These are phyloP conservation scores for Tylopilus vinaceipallidus DNA, from an alignment of 768 basidiomycete genomes.

Conservation along the genomic window DNA sequence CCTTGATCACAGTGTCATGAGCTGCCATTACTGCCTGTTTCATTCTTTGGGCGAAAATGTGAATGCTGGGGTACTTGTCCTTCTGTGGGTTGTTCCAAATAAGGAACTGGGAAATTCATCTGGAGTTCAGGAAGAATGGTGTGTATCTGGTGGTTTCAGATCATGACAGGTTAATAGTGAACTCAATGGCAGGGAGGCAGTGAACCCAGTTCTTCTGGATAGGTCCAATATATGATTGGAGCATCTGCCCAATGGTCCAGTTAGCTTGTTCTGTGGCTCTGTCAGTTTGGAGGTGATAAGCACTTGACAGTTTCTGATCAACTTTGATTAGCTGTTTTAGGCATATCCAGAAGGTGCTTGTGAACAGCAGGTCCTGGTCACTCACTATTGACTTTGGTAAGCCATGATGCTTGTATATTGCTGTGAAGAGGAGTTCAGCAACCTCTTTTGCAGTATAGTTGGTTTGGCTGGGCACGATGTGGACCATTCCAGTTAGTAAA, in stretches of 20 bases:
- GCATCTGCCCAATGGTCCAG: constrained; percentile 10
- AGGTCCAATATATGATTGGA: background rate
- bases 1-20: constrained; percentile 32
- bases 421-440: constrained; percentile 34
- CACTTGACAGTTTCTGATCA: constrained; percentile 20
- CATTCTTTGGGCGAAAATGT: constrained; percentile 24
- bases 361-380: constrained; percentile 9
- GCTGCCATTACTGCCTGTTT: constrained; percentile 31
- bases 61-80: constrained; percentile 27
- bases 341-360: background rate
- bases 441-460: constrained; percentile 35
- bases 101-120: constrained; percentile 8
- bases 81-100: constrained; percentile 14
- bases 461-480: constrained; percentile 13
- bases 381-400: constrained; percentile 16
- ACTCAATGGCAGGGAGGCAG: constrained; percentile 11
- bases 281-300: constrained; percentile 34
- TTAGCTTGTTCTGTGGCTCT: constrained; percentile 28
- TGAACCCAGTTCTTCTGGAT: constrained; percentile 17
- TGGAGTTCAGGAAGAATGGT: constrained; percentile 15
- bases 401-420: constrained; percentile 33
- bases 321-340: background rate
- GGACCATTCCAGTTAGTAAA: constrained; percentile 20
- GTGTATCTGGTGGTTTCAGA: constrained; percentile 20
- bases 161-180: constrained; percentile 18